phyloP scores from a whole-genome alignment of 768 basidiomycete species.

The Gelatoporia subvermispora region DNA sequence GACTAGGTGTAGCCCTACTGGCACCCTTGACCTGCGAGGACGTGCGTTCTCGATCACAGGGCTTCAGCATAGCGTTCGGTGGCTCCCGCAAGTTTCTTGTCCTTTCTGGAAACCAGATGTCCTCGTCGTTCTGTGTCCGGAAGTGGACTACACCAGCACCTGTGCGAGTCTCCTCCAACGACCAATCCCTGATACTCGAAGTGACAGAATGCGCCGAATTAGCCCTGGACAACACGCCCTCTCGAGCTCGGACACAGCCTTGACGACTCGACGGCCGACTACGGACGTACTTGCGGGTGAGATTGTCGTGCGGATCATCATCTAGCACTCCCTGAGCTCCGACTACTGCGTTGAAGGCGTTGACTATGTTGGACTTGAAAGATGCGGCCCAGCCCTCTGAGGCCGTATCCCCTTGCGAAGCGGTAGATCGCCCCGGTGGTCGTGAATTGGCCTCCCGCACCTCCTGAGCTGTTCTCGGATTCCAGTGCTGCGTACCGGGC shows the following conservation, averaged over 20 bases:
- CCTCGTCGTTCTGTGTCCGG: background rate
- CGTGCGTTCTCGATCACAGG: background rate
- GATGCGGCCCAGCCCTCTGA: slow-evolving; percentile 37
- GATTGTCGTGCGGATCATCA: slow-evolving; percentile 2
- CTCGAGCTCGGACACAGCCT: background rate
- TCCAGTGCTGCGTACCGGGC: background rate
- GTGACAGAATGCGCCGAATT: background rate
- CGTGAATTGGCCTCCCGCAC: background rate
- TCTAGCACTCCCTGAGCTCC: slow-evolving; percentile 10
- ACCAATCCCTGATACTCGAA: background rate
- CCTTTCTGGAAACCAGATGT: slow-evolving; percentile 6
- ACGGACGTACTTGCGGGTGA: slow-evolving; percentile 7
- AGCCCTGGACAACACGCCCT: background rate
- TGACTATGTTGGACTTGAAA: slow-evolving; percentile 40
- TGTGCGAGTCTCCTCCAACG: slow-evolving; percentile 2
- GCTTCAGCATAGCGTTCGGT: background rate
- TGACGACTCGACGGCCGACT: background rate
- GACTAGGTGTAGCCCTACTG: slow-evolving; percentile 1
- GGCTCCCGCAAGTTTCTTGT: background rate
- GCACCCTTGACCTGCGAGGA: background rate
- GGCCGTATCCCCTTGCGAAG: background rate
- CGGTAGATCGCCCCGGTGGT: slow-evolving; percentile 1
- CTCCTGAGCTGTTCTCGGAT: background rate
- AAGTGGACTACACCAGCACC: slow-evolving; percentile 3
- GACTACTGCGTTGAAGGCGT: slow-evolving; percentile 46